Percentiles rank a stretch among this genome's conserved stretches.
phyloP scores from a whole-genome alignment of 257 asterid genomes.

The Nicotiana noctiflora region DNA sequence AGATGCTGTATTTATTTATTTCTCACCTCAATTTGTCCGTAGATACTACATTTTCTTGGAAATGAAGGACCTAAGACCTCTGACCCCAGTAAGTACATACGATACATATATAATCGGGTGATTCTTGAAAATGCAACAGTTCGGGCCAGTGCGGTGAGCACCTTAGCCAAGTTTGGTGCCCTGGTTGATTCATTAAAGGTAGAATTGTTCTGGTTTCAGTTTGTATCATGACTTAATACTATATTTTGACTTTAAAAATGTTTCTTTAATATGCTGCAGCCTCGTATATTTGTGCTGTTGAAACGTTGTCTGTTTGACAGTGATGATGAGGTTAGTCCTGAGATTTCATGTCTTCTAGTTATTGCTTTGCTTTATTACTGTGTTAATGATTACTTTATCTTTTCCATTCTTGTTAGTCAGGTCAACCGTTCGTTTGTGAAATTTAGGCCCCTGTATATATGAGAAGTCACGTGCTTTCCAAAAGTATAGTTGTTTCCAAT shows the following conservation, averaged over 20 bases:
- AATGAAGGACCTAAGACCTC: constrained; percentile 94
- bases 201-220: constrained; percentile 16
- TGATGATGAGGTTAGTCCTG: constrained; percentile 84
- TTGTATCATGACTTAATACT: neutral
- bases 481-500: neutral
- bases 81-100: constrained; percentile 87
- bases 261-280: constrained; percentile 49
- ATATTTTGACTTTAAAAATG: constrained; percentile 11
- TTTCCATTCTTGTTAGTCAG: neutral
- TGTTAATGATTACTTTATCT: neutral
- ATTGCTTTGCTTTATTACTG: neutral
- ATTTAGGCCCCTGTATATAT: neutral
- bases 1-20: neutral
- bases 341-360: neutral
- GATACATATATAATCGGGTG: constrained; percentile 84
- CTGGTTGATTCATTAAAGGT: constrained; percentile 81
- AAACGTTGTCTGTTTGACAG: constrained; percentile 84
- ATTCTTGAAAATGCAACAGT: constrained; percentile 94
- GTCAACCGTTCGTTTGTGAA: neutral
- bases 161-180: constrained; percentile 90
- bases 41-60: constrained; percentile 96
- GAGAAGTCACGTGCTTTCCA: neutral
- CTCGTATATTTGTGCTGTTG: constrained; percentile 70
- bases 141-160: constrained; percentile 93
- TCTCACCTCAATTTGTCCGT: neutral